A percentile compares a stretch with the other conserved stretches of the same genome.
Conservation (phyloP, 345 rosid genomes). For the Gossypium australe region DNA sequence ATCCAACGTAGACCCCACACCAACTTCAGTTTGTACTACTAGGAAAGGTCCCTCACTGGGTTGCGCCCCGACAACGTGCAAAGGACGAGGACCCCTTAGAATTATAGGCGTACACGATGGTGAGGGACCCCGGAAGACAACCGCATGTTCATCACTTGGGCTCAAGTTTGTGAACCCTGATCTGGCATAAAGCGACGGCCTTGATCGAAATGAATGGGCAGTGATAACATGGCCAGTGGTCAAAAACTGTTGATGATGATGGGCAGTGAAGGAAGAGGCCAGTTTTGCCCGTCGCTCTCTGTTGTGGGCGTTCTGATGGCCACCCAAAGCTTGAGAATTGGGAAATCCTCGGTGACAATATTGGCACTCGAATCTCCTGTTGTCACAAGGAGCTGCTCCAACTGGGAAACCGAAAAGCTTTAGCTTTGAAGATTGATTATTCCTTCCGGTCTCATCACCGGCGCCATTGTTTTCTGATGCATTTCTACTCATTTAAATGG, state of each 20-base stretch:
- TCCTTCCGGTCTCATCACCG: background rate
- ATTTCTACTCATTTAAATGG: background rate
- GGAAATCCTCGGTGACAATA: constrained; percentile 4
- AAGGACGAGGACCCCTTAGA: background rate
- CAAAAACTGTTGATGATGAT: background rate
- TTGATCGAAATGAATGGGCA: constrained; percentile 13
- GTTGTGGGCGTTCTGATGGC: constrained; percentile 11
- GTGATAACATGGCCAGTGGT: background rate
- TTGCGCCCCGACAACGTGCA: background rate
- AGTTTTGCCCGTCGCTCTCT: background rate
- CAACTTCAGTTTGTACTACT: background rate
- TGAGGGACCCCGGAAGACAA: background rate
- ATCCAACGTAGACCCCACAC: background rate
- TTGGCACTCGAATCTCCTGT: constrained; percentile 8
- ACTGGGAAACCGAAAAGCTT: constrained; percentile 3
- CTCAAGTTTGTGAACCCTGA: background rate
- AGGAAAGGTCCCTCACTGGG: background rate
- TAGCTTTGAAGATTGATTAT: background rate
- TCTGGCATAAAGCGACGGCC: background rate
- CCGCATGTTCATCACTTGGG: background rate
- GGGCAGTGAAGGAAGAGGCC: background rate
- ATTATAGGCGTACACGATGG: background rate
- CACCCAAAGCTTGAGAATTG: constrained; percentile 11
- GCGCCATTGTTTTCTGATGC: background rate
- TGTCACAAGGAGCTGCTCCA: background rate